Evolutionary conservation across 2,329 filamentous ascomycete species (phyloP).

Genomic region (Apiospora phragmitis): DNA sequence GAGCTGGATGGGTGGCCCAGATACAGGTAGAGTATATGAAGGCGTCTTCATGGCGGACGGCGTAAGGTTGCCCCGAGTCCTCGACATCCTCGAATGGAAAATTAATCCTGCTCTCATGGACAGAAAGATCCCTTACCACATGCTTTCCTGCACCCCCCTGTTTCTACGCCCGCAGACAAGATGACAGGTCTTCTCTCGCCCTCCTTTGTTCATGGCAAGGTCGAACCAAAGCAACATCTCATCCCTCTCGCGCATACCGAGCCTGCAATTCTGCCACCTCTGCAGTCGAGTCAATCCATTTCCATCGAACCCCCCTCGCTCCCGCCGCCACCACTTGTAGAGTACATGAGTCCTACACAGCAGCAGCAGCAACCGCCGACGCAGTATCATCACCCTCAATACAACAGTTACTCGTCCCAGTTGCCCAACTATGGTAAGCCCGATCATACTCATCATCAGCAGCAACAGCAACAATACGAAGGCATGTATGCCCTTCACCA

Average conservation of each 20-base stretch:
- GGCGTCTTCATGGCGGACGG: constrained; percentile 52
- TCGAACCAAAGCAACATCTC: background rate
- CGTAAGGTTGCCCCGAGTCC: constrained; percentile 25
- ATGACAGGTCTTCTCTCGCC: constrained; percentile 13
- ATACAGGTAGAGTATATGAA: constrained; percentile 40
- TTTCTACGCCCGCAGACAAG: constrained; percentile 12
- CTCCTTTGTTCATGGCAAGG: background rate
- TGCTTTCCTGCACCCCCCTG: constrained; percentile 15
- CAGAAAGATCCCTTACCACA: constrained; percentile 15
- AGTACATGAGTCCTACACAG: constrained; percentile 3
- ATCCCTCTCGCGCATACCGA: background rate
- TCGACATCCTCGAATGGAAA: background rate
- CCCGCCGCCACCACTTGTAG: constrained; percentile 14
- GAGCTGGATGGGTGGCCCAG: constrained; percentile 46
- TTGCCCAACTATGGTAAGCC: background rate
- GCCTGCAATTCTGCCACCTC: constrained; percentile 2
- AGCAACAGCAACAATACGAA: constrained; percentile 4
- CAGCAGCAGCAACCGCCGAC: background rate
- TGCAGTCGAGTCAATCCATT: constrained; percentile 5
- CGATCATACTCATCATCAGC: background rate
- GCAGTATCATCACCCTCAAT: background rate
- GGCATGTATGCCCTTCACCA: constrained; percentile 14
- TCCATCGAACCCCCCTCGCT: constrained; percentile 11
- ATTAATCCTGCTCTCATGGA: background rate
- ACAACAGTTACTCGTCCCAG: background rate